Evolutionary conservation across 768 basidiomycete genomes (phyloP), one percentile per base, ranked within the genome.

Genomic region (Crucibulum laeve): DNA sequence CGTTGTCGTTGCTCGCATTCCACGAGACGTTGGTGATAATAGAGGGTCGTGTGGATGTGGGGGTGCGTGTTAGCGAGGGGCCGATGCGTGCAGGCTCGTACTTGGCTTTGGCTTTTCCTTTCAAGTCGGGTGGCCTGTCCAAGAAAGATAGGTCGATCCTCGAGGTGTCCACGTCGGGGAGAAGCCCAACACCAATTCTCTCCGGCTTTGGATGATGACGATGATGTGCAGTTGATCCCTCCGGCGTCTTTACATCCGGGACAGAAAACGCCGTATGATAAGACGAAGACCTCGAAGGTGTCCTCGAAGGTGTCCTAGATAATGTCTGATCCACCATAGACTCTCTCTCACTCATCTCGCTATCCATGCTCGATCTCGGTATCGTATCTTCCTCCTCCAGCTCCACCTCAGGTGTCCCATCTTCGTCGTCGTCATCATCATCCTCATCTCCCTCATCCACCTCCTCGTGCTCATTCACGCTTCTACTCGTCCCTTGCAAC

Each of bases 141-240:
- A 65, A 51, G 42, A 68, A 62, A 14, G 63, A 63, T 7, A 69
- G 45, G 42, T 67, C 62, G 11, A 71, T 45, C 37, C 51, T 50
- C 15, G 62, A 56, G 17, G 53, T 60, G 14, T 67, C 64, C 23
- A 63, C 55, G 37, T 41, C 54, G 47, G 57, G 60, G 40, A 60
- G 53, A n/a, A n/a, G n/a, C n/a, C n/a, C n/a, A n/a, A n/a, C n/a
- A n/a, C n/a, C n/a, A n/a, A n/a, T n/a, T n/a, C n/a, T n/a, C n/a
- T n/a, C n/a, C n/a, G n/a, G n/a, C n/a, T n/a, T n/a, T n/a, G n/a
- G n/a, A n/a, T n/a, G n/a, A n/a, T n/a, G n/a, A n/a, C n/a, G n/a
- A n/a, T n/a, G n/a, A n/a, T n/a, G n/a, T 33, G 47, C 51, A 25
- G 47, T 45, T 30, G 42, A 8, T 8, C 28, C 10, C 28, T 38